Conservation (phyloP, 768 basidiomycete genomes). For the Suillus fuscotomentosus region DNA sequence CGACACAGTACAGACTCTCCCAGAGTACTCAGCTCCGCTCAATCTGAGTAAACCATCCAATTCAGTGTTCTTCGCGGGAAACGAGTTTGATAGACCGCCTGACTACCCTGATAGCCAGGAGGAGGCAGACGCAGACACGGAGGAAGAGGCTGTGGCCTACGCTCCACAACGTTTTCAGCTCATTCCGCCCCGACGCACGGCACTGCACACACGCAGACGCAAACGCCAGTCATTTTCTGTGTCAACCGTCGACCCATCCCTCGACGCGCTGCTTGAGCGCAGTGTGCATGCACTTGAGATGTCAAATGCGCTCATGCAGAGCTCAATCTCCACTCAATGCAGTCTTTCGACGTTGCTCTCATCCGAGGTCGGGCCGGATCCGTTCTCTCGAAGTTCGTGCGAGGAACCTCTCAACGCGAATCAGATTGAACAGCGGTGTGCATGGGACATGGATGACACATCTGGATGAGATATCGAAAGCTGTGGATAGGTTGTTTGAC, state of each 20-base stretch:
- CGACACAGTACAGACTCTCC: constrained; percentile 64
- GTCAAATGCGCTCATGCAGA: constrained; percentile 77
- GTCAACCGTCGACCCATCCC: constrained; percentile 46
- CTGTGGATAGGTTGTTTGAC: constrained; percentile 59
- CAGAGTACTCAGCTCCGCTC: constrained; percentile 50
- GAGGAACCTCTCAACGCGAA: constrained; percentile 50
- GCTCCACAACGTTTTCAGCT: constrained; percentile 27
- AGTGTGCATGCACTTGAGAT: constrained; percentile 85
- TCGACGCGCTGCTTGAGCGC: constrained; percentile 77
- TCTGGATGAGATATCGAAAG: constrained; percentile 61
- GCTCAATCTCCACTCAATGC: constrained; percentile 70
- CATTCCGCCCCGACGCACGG: constrained; percentile 33
- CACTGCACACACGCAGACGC: constrained; percentile 21
- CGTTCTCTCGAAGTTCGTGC: constrained; percentile 47
- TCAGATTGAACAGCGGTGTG: constrained; percentile 41
- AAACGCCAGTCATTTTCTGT: constrained; percentile 25
- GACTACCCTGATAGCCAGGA: constrained; percentile 80
- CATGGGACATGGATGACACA: constrained; percentile 66
- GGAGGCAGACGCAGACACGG: constrained; percentile 72
- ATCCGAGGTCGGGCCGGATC: constrained; percentile 45
- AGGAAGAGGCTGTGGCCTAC: constrained; percentile 32
- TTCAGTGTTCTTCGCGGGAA: constrained; percentile 23
- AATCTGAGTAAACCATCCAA: constrained; percentile 15
- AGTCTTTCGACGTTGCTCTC: constrained; percentile 49
- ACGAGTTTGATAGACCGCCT: constrained; percentile 60